Conservation (phyloP, 1,284 basidiomycete genomes). For the Entoloma clypeatum region DNA sequence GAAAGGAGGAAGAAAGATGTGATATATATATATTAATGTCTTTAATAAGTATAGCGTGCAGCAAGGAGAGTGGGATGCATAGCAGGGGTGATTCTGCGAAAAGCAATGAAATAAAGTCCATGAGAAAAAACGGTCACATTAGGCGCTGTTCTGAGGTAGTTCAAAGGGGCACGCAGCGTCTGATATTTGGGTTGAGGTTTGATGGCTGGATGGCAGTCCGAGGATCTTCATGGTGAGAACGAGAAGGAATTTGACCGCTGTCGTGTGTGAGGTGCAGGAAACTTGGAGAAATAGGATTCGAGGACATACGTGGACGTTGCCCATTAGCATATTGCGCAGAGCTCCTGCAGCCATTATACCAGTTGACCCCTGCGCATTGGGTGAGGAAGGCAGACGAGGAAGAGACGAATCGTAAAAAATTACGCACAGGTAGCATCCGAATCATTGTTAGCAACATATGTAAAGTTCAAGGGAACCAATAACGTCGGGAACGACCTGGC, state of each 20-base stretch:
- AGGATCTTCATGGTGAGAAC: conserved; percentile 65
- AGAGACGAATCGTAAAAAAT: conserved; percentile 29
- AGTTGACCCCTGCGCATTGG: conserved; percentile 55
- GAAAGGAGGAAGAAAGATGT: conserved; percentile 10
- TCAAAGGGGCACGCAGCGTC: conserved; percentile 76
- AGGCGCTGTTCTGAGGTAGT: conserved; percentile 51
- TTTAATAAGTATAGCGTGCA: conserved; percentile 14
- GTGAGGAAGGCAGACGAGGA: conserved; percentile 6
- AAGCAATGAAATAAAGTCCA: conserved; percentile 10
- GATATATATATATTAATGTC: conserved; percentile 15
- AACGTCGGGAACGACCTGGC: conserved; percentile 62
- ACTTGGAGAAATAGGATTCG: background rate
- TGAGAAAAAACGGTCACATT: conserved; percentile 14
- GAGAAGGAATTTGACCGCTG: conserved; percentile 68
- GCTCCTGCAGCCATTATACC: conserved; percentile 80
- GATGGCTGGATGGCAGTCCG: conserved; percentile 58
- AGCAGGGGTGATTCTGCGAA: conserved; percentile 7
- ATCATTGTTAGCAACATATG: conserved; percentile 75
- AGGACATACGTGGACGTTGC: conserved; percentile 55
- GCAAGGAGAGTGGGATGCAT: conserved; percentile 15
- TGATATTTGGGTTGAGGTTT: conserved; percentile 53
- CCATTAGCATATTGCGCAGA: conserved; percentile 45
- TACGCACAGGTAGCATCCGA: conserved; percentile 85
- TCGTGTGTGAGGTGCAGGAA: conserved; percentile 6
- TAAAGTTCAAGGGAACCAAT: conserved; percentile 73